Conservation (phyloP, 495 filamentous ascomycete species). For the Penicillium maclennaniae region DNA sequence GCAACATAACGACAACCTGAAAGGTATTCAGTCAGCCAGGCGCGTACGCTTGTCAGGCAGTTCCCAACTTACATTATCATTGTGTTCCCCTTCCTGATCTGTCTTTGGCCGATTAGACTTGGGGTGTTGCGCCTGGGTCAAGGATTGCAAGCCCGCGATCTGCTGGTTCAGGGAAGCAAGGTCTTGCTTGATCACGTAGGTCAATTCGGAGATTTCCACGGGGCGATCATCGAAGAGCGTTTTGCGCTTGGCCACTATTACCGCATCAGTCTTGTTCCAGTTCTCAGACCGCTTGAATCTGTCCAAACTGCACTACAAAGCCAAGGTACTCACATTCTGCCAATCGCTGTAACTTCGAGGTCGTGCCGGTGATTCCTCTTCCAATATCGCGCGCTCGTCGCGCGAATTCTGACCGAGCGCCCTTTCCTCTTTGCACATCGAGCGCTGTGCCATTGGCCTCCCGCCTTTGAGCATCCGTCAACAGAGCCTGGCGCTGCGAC, state of each 20-base stretch:
- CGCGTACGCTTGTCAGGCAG: background rate
- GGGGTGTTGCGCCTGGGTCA: conserved; percentile 69
- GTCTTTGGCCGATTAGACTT: conserved; percentile 49
- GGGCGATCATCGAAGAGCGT: conserved; percentile 96
- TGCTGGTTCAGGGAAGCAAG: conserved; percentile 82
- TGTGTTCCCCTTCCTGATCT: conserved; percentile 92
- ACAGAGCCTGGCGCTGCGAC: conserved; percentile 73
- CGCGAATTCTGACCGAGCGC: conserved; percentile 75
- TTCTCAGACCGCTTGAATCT: background rate
- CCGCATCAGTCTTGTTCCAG: background rate
- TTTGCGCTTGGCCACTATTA: conserved; percentile 84
- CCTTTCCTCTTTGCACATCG: conserved; percentile 38
- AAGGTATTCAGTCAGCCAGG: conserved; percentile 18
- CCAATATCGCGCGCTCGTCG: conserved; percentile 86
- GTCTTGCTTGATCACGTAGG: conserved; percentile 96
- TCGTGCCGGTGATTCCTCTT: conserved; percentile 83
- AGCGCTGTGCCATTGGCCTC: conserved; percentile 63
- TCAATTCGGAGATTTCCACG: conserved; percentile 94
- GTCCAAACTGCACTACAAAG: background rate
- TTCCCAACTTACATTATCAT: conserved; percentile 68
- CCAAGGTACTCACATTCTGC: conserved; percentile 63
- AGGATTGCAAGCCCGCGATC: conserved; percentile 73
- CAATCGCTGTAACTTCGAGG: conserved; percentile 88
- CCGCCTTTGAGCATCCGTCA: conserved; percentile 67
- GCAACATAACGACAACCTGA: conserved; percentile 77